A percentile compares a stretch with the other conserved stretches of the same genome.
Evolutionary conservation across 2,329 filamentous ascomycete species (phyloP).

Genomic region (Dactylellina cionopaga): DNA sequence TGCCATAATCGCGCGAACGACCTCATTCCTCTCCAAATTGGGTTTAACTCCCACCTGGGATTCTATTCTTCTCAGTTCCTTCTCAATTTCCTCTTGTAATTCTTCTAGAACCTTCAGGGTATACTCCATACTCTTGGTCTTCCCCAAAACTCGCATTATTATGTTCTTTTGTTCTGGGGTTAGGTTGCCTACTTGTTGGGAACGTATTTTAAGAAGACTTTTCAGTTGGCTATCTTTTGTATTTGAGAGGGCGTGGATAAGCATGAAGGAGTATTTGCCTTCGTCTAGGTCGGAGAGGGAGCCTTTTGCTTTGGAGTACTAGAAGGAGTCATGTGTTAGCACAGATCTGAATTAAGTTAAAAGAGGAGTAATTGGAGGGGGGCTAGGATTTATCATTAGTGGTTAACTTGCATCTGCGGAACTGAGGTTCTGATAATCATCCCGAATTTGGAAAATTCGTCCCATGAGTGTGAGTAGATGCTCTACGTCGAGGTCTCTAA

Average conservation of each 20-base stretch:
- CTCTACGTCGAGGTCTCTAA: neutral
- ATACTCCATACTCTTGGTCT: slow-evolving; percentile 17
- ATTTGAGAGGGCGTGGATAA: slow-evolving; percentile 15
- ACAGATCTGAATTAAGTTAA: neutral
- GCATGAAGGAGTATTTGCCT: slow-evolving; percentile 34
- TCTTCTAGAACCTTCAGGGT: neutral
- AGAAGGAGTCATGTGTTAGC: neutral
- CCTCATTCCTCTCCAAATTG: slow-evolving; percentile 7
- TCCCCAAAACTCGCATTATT: slow-evolving; percentile 5
- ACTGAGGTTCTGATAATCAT: slow-evolving; percentile 7
- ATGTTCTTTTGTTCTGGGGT: slow-evolving; percentile 1
- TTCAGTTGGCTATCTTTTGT: neutral
- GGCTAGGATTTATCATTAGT: neutral
- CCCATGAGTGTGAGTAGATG: slow-evolving; percentile 10
- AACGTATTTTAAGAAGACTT: slow-evolving; percentile 3
- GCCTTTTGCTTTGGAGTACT: slow-evolving; percentile 18
- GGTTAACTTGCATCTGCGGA: neutral
- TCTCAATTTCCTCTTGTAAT: neutral
- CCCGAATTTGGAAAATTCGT: slow-evolving; percentile 11
- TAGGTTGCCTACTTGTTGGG: neutral
- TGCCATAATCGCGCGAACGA: slow-evolving; percentile 22
- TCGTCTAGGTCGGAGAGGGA: slow-evolving; percentile 28
- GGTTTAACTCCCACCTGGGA: neutral
- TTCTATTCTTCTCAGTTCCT: slow-evolving; percentile 5
- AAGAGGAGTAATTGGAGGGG: neutral